Evolutionary conservation across 805 yeast genomes (phyloP).

Genomic region (Starmera dryadoides): DNA sequence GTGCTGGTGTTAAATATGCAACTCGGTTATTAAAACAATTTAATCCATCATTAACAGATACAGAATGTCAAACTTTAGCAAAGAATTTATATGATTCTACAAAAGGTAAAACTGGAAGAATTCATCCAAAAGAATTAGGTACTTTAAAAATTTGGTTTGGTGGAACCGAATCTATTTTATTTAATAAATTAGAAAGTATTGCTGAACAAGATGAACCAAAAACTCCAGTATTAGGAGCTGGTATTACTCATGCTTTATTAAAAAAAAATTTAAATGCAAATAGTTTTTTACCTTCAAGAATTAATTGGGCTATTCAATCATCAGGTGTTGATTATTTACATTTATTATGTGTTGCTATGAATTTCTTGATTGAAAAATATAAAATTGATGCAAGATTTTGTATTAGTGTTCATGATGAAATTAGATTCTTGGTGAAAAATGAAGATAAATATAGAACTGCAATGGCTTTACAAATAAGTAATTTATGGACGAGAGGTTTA

Average conservation of each 20-base stretch:
- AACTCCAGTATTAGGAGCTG: conserved; percentile 91
- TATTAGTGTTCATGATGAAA: conserved; percentile 92
- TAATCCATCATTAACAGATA: conserved; percentile 61
- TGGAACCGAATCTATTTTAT: conserved; percentile 89
- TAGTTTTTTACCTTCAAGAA: conserved; percentile 77
- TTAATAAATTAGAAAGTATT: conserved; percentile 80
- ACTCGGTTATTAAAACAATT: conserved; percentile 76
- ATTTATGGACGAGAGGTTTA: conserved; percentile 94
- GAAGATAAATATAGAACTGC: conserved; percentile 74
- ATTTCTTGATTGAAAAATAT: conserved; percentile 61
- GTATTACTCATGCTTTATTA: conserved; percentile 79
- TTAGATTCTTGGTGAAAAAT: conserved; percentile 70
- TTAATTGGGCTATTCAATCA: conserved; percentile 97
- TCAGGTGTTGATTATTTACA: conserved; percentile 97
- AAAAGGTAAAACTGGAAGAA: conserved; percentile 53
- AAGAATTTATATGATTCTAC: conserved; percentile 67
- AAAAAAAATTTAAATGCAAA: conserved; percentile 56
- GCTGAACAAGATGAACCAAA: conserved; percentile 75
- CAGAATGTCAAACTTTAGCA: conserved; percentile 61
- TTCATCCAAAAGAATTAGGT: conserved; percentile 13
- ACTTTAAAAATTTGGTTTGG: conserved; percentile 61
- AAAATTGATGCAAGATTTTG: conserved; percentile 67
- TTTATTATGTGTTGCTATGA: conserved; percentile 78
- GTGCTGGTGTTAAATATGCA: conserved; percentile 94
- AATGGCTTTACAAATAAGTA: conserved; percentile 78